Evolutionary conservation across 148 eudicot genomes (phyloP), one percentile per base, ranked within the genome.

Genomic region (Persicaria tinctoria): DNA sequence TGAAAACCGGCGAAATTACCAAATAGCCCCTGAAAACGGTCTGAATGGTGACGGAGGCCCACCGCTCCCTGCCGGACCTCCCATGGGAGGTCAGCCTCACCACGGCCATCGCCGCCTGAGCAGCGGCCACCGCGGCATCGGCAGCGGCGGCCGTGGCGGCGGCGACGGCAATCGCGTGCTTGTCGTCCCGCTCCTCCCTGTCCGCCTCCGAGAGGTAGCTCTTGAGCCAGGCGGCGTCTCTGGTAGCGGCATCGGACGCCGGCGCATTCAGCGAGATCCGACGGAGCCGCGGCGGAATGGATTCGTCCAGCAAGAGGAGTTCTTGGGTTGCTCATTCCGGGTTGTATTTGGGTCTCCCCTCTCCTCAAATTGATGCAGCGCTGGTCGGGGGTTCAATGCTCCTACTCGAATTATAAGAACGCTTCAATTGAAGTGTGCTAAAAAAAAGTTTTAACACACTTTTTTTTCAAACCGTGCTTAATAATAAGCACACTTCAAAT

Each of bases 51-150:
- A 80, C 51, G 38, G 97, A 91, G 57, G 97, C 93, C 85, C 74
- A 85, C 50, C 63, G 82, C 73, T 91, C 87, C 38, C 38, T 57
- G 46, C 2, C 18, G 59, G 74, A 76, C 77, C 89, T 85, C 20
- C 90, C 83, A 8, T 85, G 83, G 66, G 86, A 86, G 60, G 95
- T 93, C 5, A 93, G 81, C 75, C 95, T 84, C 2, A 93, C 97
- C 62, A 93, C 97, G 10, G 90, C 98, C 63, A 86, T 92, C 1
- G 95, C 98, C 0, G 98, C 98, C 81, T 89, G 97, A 0, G 98
- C 98, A 0, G 98, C 98, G 0, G 92, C 93, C 11, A 91, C 89
- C 0, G 98, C 98, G 0, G 98, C 98, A 50, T 93, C 98, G 0
- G 98, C 98, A 0, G 90, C 98, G 0, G 94, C 94, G 0, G 97